phyloP scores from a whole-genome alignment of 2,329 filamentous ascomycete genomes.

The Phaeophleospora eucalypticola region DNA sequence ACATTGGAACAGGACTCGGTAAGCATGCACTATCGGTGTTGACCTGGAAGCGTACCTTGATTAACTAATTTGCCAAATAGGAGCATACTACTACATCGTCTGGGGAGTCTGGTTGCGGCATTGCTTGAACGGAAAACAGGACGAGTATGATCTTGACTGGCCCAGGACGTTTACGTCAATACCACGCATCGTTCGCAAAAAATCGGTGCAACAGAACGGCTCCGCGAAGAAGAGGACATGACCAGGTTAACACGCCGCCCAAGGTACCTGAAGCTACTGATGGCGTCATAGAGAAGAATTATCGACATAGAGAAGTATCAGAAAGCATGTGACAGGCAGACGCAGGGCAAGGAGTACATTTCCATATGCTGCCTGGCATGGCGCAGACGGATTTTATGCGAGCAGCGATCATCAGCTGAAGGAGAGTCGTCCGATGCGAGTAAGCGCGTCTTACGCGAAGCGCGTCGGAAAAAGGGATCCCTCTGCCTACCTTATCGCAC shows the following conservation, averaged over 20 bases:
- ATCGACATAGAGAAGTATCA: background rate
- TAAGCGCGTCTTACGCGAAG: too few relatives aligned
- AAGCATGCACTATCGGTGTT: background rate
- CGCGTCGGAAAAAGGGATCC: too few relatives aligned
- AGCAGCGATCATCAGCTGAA: too few relatives aligned
- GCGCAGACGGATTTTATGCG: background rate
- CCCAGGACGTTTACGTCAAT: conserved; percentile 55
- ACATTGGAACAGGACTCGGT: conserved; percentile 74
- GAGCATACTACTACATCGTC: conserved; percentile 8
- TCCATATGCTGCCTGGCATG: background rate
- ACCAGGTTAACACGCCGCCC: background rate
- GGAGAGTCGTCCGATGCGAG: conserved; percentile 10
- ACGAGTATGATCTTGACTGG: conserved; percentile 70
- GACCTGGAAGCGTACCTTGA: background rate
- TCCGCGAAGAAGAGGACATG: conserved; percentile 13
- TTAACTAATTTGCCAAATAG: background rate
- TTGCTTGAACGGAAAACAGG: conserved; percentile 67
- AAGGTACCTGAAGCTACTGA: background rate
- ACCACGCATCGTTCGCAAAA: conserved; percentile 46
- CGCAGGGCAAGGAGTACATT: background rate
- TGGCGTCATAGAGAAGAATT: background rate
- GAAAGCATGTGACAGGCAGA: background rate
- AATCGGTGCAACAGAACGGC: conserved; percentile 13
- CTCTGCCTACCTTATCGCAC: too few relatives aligned
- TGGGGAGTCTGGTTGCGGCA: conserved; percentile 81